Percentiles rank a stretch among this genome's conserved stretches.
These are phyloP conservation scores for Sutorius eximius DNA, from an alignment of 1,284 basidiomycete species.

Conservation along the genomic window DNA sequence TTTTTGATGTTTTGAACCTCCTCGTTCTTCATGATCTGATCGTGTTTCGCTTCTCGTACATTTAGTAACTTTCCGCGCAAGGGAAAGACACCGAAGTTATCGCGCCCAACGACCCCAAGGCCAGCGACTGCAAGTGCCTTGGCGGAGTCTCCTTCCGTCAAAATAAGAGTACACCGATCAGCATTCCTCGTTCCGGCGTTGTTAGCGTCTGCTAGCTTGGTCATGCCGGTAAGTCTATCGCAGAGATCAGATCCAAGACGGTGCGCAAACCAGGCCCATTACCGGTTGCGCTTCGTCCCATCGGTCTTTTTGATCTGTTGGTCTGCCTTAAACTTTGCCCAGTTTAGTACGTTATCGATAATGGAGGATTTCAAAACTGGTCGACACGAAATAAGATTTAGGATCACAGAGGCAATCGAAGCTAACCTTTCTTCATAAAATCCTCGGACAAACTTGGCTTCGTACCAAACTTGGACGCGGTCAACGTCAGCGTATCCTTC, in stretches of 20 bases:
- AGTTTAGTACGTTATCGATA: slow-evolving; percentile 90
- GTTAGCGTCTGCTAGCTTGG: slow-evolving; percentile 97
- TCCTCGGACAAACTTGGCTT: slow-evolving; percentile 86
- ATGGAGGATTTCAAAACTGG: slow-evolving; percentile 89
- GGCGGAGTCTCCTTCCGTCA: slow-evolving; percentile 99
- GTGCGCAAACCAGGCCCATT: slow-evolving; percentile 21
- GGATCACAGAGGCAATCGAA: neutral
- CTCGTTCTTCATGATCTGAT: slow-evolving; percentile 97
- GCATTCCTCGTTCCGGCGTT: slow-evolving; percentile 89
- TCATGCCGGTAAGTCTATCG: slow-evolving; percentile 79
- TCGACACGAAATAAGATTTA: slow-evolving; percentile 12
- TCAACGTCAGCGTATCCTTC: slow-evolving; percentile 93
- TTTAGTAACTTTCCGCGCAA: slow-evolving; percentile 97
- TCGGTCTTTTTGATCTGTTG: slow-evolving; percentile 96
- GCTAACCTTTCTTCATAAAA: slow-evolving; percentile 91
- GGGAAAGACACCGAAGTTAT: slow-evolving; percentile 97
- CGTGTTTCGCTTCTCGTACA: slow-evolving; percentile 94
- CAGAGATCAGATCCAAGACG: slow-evolving; percentile 3
- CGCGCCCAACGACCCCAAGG: slow-evolving; percentile 91
- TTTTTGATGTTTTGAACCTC: slow-evolving; percentile 98
- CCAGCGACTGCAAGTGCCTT: slow-evolving; percentile 96
- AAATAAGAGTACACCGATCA: slow-evolving; percentile 88
- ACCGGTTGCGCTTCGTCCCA: slow-evolving; percentile 89
- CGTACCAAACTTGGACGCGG: slow-evolving; percentile 88
- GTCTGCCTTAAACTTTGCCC: slow-evolving; percentile 97